Evolutionary conservation across 768 basidiomycete species (phyloP), one percentile per base, ranked within the genome.

Genomic region (Naganishia kalamii): DNA sequence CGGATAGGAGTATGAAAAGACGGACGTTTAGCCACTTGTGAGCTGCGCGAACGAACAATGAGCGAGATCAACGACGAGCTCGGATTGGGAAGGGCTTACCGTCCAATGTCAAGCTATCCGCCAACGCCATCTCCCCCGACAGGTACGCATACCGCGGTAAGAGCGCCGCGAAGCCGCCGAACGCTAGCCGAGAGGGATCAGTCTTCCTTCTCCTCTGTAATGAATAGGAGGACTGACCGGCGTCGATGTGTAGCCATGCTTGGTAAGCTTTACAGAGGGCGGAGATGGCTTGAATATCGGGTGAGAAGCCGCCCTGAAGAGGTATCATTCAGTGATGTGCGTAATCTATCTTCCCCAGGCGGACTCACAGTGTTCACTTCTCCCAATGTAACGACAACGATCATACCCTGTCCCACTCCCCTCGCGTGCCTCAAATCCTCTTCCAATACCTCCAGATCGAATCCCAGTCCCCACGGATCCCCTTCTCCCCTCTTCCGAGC

Each of bases 241-340:
- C 81, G 67, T 82, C 81, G 29, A 81, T 73, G 69, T 81, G 81
- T 3, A 82, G 66, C 81, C 81, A 81, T 0, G 79, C 79, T 13
- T 65, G 70, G 64, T 78, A 79, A 21, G 48, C 30, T 65, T 77
- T 77, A 57, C 79, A 81, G 17, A 82, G 70, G 15, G 51, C 61
- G 10, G 79, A 71, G 6, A 81, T 70, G 0, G 66, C 60, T 10
- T 63, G 71, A 29, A 80, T 68, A 21, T 76, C 70, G 4, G 69
- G 65, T 11, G 75, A 76, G 66, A 80, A 78, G 2, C 74, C 80
- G 13, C 80, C 77, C 71, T 63, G 60, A 0, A 37, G 15, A 8
- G 2, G 43, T 44, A 6, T 11, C 43, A 5, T 6, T 44, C 43
- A 44, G 19, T n/a, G 10, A 8, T 40, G 43, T n/a, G 13, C 19